A percentile compares a stretch with the other conserved stretches of the same genome.
These are phyloP conservation scores for Lactuca sativa DNA, from an alignment of 129 eudicot species.

Conservation along the genomic window DNA sequence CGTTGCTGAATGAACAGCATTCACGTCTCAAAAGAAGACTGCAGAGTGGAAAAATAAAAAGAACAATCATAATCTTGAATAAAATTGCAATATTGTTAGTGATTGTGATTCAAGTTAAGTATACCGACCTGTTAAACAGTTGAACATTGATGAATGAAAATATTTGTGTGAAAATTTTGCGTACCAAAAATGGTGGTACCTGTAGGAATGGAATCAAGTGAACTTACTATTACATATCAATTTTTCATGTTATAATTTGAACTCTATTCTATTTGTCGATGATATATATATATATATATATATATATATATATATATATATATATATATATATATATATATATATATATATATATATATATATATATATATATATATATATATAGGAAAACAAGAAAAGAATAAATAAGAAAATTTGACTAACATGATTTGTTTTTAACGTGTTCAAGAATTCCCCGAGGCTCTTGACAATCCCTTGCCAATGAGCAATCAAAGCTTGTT, in stretches of 20 bases:
- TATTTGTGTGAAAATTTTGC: slow-evolving; percentile 73
- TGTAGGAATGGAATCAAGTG: slow-evolving; percentile 31
- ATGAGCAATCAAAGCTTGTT: slow-evolving; percentile 93
- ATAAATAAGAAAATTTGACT: slow-evolving; percentile 27
- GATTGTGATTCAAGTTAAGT: slow-evolving; percentile 13
- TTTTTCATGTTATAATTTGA: too few relatives aligned
- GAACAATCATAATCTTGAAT: not conserved
- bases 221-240: not conserved
- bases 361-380: too few relatives aligned
- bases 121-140: slow-evolving; percentile 72
- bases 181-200: slow-evolving; percentile 85
- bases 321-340: too few relatives aligned
- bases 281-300: too few relatives aligned
- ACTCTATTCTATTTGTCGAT: too few relatives aligned
- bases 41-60: slow-evolving; percentile 30
- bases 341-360: too few relatives aligned
- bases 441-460: slow-evolving; percentile 74
- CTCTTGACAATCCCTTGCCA: slow-evolving; percentile 98
- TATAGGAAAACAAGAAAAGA: too few relatives aligned
- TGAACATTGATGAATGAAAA: slow-evolving; percentile 98
- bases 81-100: slow-evolving; percentile 1
- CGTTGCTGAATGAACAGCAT: slow-evolving; percentile 97
- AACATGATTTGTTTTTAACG: slow-evolving; percentile 82
- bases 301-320: too few relatives aligned
- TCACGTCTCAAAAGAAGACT: slow-evolving; percentile 96